A percentile compares a stretch with the other conserved stretches of the same genome.
Evolutionary conservation across 2,329 filamentous ascomycete genomes (phyloP).

Genomic region (Curvularia eragrostidis): DNA sequence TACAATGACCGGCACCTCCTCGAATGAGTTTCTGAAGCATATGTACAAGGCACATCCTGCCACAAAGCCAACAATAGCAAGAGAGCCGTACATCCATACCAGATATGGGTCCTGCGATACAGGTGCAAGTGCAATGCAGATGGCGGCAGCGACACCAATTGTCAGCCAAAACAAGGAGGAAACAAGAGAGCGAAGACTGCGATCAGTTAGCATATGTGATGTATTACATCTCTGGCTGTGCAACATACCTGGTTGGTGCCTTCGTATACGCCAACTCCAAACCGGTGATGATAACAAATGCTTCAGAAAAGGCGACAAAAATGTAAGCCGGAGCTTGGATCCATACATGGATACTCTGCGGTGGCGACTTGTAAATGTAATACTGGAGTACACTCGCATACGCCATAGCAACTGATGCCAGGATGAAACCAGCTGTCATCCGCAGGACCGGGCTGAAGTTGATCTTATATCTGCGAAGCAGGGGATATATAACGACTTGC

Average conservation of each 20-base stretch:
- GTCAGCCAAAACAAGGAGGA: slow-evolving; percentile 41
- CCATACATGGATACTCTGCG: slow-evolving; percentile 49
- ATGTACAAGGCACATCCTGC: slow-evolving; percentile 50
- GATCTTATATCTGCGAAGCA: slow-evolving; percentile 28
- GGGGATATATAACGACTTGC: slow-evolving; percentile 22
- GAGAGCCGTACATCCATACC: slow-evolving; percentile 27
- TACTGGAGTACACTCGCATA: slow-evolving; percentile 38
- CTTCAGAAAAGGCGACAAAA: slow-evolving; percentile 49
- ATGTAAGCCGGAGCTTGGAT: slow-evolving; percentile 50
- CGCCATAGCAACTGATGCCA: slow-evolving; percentile 29
- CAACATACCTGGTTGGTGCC: slow-evolving; percentile 37
- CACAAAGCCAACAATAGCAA: slow-evolving; percentile 16
- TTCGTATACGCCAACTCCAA: slow-evolving; percentile 52
- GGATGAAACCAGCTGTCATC: slow-evolving; percentile 31
- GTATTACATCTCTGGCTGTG: too few relatives aligned
- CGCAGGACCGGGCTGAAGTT: slow-evolving; percentile 32
- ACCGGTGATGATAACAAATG: slow-evolving; percentile 51
- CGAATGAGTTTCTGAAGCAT: slow-evolving; percentile 49
- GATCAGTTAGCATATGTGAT: neutral
- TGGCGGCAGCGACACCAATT: slow-evolving; percentile 32
- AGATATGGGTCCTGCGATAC: slow-evolving; percentile 36
- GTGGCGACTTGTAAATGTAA: slow-evolving; percentile 36
- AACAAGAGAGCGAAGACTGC: slow-evolving; percentile 31
- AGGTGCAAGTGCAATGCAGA: slow-evolving; percentile 40
- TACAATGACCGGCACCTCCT: neutral